phyloP scores from a whole-genome alignment of 495 filamentous ascomycete genomes.

The Penicillium crystallinum region DNA sequence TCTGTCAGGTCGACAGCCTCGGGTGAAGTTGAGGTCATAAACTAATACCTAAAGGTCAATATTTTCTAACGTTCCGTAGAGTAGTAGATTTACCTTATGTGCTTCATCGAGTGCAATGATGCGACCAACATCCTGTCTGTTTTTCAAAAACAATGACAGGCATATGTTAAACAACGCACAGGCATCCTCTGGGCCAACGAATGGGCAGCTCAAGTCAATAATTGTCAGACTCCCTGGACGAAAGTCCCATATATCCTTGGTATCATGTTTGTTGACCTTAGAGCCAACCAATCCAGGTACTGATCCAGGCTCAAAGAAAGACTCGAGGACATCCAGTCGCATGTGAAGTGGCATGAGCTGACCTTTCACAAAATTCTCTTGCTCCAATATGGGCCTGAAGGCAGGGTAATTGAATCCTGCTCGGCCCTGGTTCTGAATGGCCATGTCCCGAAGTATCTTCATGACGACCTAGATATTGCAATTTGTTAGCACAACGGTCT shows the following conservation, averaged over 20 bases:
- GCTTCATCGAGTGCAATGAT: slow-evolving; percentile 58
- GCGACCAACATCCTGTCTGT: slow-evolving; percentile 32
- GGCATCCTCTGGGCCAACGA: slow-evolving; percentile 58
- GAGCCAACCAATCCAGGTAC: slow-evolving; percentile 1
- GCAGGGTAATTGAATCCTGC: slow-evolving; percentile 48
- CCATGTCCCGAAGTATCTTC: slow-evolving; percentile 55
- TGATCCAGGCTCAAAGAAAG: slow-evolving; percentile 32
- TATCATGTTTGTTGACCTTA: neutral
- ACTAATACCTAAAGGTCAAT: slow-evolving; percentile 25
- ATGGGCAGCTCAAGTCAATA: slow-evolving; percentile 70
- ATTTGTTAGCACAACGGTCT: neutral
- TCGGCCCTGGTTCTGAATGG: slow-evolving; percentile 36
- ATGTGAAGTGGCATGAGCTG: slow-evolving; percentile 25
- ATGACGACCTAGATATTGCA: slow-evolving; percentile 7
- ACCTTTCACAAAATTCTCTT: slow-evolving; percentile 19
- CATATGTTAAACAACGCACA: slow-evolving; percentile 68
- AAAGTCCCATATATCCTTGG: neutral
- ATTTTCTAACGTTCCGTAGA: too few species aligned
- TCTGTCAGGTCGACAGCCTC: slow-evolving; percentile 54
- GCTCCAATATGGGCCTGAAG: slow-evolving; percentile 28
- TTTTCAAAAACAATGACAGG: slow-evolving; percentile 55
- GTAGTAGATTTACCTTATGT: slow-evolving; percentile 43
- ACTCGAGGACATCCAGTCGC: slow-evolving; percentile 40
- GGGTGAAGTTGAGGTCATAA: slow-evolving; percentile 36
- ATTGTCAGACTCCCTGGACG: slow-evolving; percentile 60